Conservation (phyloP, 2,329 filamentous ascomycete genomes). For the Macroventuria anomochaeta region DNA sequence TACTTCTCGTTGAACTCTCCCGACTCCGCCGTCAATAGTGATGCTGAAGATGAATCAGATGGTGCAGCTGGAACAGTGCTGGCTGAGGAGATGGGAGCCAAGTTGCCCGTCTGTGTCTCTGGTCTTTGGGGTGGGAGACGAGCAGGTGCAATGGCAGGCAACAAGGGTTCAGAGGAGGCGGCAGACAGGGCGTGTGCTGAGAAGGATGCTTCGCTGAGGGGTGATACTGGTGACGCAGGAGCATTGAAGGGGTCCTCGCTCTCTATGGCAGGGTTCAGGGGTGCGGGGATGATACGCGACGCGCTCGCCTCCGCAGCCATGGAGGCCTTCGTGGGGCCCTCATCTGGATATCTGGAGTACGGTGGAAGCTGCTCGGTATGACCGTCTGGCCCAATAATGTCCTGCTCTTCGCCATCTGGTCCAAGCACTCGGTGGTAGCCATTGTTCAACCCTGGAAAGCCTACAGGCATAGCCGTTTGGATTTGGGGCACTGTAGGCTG, state of each 20-base stretch:
- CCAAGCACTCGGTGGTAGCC: slow-evolving; percentile 76
- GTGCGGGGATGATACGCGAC: slow-evolving; percentile 35
- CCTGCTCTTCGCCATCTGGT: slow-evolving; percentile 84
- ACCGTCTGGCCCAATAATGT: slow-evolving; percentile 85
- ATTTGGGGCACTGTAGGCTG: slow-evolving; percentile 48
- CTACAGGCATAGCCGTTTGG: slow-evolving; percentile 65
- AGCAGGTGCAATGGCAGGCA: slow-evolving; percentile 36
- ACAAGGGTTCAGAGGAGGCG: slow-evolving; percentile 27
- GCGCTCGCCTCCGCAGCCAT: slow-evolving; percentile 47
- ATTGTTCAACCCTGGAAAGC: slow-evolving; percentile 72
- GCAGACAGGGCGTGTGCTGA: slow-evolving; percentile 28
- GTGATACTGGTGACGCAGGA: slow-evolving; percentile 31
- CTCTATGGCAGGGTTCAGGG: slow-evolving; percentile 24
- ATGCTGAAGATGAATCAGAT: slow-evolving; percentile 38
- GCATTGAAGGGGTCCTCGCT: slow-evolving; percentile 36
- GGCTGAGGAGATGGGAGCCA: slow-evolving; percentile 25
- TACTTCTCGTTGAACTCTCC: slow-evolving; percentile 26
- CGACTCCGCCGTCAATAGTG: slow-evolving; percentile 33
- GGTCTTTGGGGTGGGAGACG: slow-evolving; percentile 40
- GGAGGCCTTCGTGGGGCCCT: slow-evolving; percentile 65
- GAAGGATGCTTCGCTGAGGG: slow-evolving; percentile 27
- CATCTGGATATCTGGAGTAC: slow-evolving; percentile 87
- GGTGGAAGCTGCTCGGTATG: slow-evolving; percentile 91
- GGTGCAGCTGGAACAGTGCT: slow-evolving; percentile 33
- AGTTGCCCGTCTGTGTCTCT: slow-evolving; percentile 40